Base-by-base conservation (phyloP, 441 rosid genomes). In the Populus hybrid region DNA sequence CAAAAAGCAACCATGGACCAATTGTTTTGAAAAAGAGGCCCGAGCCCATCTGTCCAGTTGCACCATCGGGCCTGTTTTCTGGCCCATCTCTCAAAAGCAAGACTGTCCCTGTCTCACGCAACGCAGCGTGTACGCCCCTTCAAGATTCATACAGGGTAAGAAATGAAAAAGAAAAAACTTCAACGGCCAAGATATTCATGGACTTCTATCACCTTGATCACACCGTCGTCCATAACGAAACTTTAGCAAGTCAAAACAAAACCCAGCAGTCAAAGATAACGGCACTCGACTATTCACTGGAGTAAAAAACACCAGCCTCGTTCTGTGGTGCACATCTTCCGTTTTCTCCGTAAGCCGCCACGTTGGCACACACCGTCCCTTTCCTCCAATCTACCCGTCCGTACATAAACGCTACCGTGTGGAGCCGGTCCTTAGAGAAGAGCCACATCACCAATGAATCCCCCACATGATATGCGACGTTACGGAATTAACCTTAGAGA, bases 401-500 rank as follows among this genome's bases (percentile, higher is more conserved):
- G 65, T 72, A 78, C 80, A 16, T 26, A 36, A 1, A 46, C 10
- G 8, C 32, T 23, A 79, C 90, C 86, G 83, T 83, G 70, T 42
- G n/a, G 18, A 68, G 32, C 76, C 82, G 78, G 84, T 78, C 18
- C 24, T 38, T 46, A 14, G 1, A 6, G 26, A 75, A 65, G 65
- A 2, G 81, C 83, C 89, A 90, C 86, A 85, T 86, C 84, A 83
- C 50, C 10, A 2, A 2, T 1, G 87, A 86, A 79, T 65, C 69
- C 90, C 86, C 79, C 79, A 76, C 79, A 67, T 73, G 81, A 79
- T 30, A 4, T 10, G 63, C 67, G 81, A 26, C 90, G 87, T 86
- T 85, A 83, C 95, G 75, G 11, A 77, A 79, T 70, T 83, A 79
- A 59, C 92, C 90, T 80, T 85, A 30, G 32, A 50, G 9, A 32